phyloP scores from a whole-genome alignment of 2,329 filamentous ascomycete species.

The Fusarium luffae region DNA sequence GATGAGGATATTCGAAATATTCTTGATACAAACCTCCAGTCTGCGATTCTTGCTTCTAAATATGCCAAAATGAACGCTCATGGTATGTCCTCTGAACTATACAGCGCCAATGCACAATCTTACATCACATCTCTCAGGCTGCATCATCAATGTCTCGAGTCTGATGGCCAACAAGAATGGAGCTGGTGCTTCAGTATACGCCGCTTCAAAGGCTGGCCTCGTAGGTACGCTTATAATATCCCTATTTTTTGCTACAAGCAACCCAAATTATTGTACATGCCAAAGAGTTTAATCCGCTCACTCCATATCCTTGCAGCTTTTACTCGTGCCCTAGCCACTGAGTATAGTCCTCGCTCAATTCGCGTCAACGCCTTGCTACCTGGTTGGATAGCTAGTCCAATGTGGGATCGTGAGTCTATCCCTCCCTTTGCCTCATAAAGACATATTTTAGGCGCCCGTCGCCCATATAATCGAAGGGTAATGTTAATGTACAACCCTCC shows the following conservation, averaged over 20 bases:
- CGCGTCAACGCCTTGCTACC: slow-evolving; percentile 85
- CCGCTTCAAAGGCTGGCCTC: slow-evolving; percentile 83
- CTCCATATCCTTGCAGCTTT: slow-evolving; percentile 61
- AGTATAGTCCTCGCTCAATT: slow-evolving; percentile 70
- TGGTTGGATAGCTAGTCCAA: slow-evolving; percentile 83
- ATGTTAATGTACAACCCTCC: slow-evolving; percentile 55
- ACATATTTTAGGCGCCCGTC: slow-evolving; percentile 15
- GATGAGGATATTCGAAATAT: slow-evolving; percentile 65
- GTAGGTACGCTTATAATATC: slow-evolving; percentile 62
- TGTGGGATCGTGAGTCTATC: slow-evolving; percentile 73
- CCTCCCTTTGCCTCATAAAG: slow-evolving; percentile 26
- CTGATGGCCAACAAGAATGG: slow-evolving; percentile 77
- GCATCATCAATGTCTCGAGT: slow-evolving; percentile 85
- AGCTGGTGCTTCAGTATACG: slow-evolving; percentile 77
- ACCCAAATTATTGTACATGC: slow-evolving; percentile 40
- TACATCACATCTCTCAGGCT: slow-evolving; percentile 54
- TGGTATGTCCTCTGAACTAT: slow-evolving; percentile 42
- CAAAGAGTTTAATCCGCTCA: slow-evolving; percentile 26
- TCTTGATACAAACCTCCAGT: slow-evolving; percentile 76
- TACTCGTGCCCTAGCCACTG: slow-evolving; percentile 73
- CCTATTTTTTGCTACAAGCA: slow-evolving; percentile 32
- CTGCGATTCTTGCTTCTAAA: slow-evolving; percentile 72
- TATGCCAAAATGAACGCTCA: slow-evolving; percentile 51
- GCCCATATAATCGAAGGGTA: slow-evolving; percentile 29
- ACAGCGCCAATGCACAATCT: slow-evolving; percentile 2